Percentiles rank a stretch among this genome's conserved stretches.
phyloP scores from a whole-genome alignment of 2,329 filamentous ascomycete species.

The Aspergillus uvarum region DNA sequence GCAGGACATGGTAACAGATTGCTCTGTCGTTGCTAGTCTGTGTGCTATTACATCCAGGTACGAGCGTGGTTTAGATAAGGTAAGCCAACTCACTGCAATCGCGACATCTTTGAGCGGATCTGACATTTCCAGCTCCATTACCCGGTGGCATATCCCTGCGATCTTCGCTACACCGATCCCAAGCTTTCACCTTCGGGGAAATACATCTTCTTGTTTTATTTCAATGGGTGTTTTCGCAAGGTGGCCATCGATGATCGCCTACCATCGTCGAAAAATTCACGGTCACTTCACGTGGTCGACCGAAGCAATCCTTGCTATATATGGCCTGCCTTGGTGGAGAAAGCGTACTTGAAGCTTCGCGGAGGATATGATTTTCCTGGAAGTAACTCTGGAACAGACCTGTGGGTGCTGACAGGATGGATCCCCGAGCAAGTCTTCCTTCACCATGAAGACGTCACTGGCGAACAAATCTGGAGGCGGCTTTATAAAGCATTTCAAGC shows the following conservation, averaged over 20 bases:
- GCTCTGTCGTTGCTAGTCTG: constrained; percentile 92
- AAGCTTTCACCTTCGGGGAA: constrained; percentile 74
- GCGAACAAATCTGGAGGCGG: constrained; percentile 73
- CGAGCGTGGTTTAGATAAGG: constrained; percentile 66
- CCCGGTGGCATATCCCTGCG: constrained; percentile 73
- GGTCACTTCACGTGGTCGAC: constrained; percentile 84
- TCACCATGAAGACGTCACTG: constrained; percentile 78
- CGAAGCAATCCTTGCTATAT: constrained; percentile 75
- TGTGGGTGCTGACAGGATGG: constrained; percentile 93
- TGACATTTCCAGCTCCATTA: constrained; percentile 60
- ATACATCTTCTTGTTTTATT: constrained; percentile 89
- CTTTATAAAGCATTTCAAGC: constrained; percentile 71
- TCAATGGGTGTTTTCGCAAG: constrained; percentile 88
- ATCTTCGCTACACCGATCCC: constrained; percentile 59
- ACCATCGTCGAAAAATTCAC: constrained; percentile 69
- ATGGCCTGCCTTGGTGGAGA: constrained; percentile 92
- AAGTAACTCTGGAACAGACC: constrained; percentile 92
- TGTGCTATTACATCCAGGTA: constrained; percentile 75
- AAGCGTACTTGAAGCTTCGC: constrained; percentile 91
- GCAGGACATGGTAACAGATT: constrained; percentile 94
- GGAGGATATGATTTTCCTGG: constrained; percentile 97
- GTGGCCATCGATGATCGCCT: constrained; percentile 88
- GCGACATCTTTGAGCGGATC: background rate
- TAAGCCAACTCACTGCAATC: constrained; percentile 40
- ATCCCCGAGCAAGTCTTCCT: constrained; percentile 94